These are phyloP conservation scores for Fusarium sp. DNA, from an alignment of 2,329 filamentous ascomycete genomes.

Conservation along the genomic window DNA sequence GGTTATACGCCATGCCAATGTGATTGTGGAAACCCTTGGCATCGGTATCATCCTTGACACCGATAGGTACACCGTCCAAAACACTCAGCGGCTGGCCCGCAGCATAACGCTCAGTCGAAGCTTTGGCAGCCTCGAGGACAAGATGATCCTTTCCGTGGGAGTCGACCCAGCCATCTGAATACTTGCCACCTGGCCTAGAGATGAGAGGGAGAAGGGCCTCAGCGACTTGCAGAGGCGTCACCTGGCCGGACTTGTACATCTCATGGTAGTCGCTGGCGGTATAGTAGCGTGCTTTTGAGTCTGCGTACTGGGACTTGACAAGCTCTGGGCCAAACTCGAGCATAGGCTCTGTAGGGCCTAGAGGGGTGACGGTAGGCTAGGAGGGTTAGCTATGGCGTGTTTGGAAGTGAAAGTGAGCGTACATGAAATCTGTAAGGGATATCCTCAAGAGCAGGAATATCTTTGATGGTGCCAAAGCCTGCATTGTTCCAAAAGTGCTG, in stretches of 20 bases:
- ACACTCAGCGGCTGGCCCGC: slow-evolving; percentile 75
- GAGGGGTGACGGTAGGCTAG: slow-evolving; percentile 71
- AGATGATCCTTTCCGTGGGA: slow-evolving; percentile 70
- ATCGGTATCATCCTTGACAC: slow-evolving; percentile 85
- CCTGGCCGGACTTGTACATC: slow-evolving; percentile 77
- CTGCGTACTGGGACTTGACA: slow-evolving; percentile 57
- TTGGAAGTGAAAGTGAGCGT: slow-evolving; percentile 37
- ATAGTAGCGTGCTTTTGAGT: slow-evolving; percentile 70
- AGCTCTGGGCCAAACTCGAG: slow-evolving; percentile 61
- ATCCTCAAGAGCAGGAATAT: slow-evolving; percentile 63
- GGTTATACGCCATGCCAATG: slow-evolving; percentile 74
- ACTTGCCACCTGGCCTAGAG: slow-evolving; percentile 68
- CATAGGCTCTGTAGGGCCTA: slow-evolving; percentile 57
- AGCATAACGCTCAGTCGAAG: slow-evolving; percentile 80
- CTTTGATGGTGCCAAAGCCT: slow-evolving; percentile 64
- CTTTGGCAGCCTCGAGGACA: slow-evolving; percentile 77
- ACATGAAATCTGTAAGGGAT: slow-evolving; percentile 65
- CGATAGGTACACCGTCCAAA: slow-evolving; percentile 86
- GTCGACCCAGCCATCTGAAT: slow-evolving; percentile 81
- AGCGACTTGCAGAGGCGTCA: slow-evolving; percentile 80
- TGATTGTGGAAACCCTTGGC: slow-evolving; percentile 79
- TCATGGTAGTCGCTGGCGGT: slow-evolving; percentile 83
- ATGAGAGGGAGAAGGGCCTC: slow-evolving; percentile 81
- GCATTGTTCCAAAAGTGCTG: slow-evolving; percentile 80
- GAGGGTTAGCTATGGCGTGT: slow-evolving; percentile 10